Conservation (phyloP, 768 basidiomycete species). For the Omphalotus guepiniiformis region DNA sequence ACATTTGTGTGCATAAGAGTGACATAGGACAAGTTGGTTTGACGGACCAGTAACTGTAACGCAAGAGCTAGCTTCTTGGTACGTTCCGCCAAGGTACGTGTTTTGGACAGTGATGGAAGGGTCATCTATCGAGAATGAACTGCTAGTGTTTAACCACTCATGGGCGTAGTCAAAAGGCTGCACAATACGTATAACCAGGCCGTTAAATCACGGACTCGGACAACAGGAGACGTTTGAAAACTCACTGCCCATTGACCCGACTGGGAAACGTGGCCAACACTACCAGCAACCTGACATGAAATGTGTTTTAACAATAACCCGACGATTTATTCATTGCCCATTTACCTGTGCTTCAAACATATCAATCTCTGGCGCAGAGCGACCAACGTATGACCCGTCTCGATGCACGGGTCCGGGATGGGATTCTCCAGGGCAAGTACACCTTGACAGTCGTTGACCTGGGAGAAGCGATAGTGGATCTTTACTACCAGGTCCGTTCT, state of each 20-base stretch:
- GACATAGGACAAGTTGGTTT: slow-evolving; percentile 15
- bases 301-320: slow-evolving; percentile 6
- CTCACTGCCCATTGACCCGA: slow-evolving; percentile 44
- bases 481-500: slow-evolving; percentile 24
- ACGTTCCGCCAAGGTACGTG: slow-evolving; percentile 40
- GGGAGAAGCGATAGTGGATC: slow-evolving; percentile 41
- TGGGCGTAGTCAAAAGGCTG: slow-evolving; percentile 47
- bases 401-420: slow-evolving; percentile 51
- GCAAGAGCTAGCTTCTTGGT: slow-evolving; percentile 37
- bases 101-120: slow-evolving; percentile 32
- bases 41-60: slow-evolving; percentile 25
- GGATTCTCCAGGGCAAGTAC: slow-evolving; percentile 54
- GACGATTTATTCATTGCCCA: slow-evolving; percentile 6
- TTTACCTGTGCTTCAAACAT: slow-evolving; percentile 51
- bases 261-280: slow-evolving; percentile 41
- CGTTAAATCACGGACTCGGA: no score
- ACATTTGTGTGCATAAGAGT: slow-evolving; percentile 18
- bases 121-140: slow-evolving; percentile 29
- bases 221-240: neutral
- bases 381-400: slow-evolving; percentile 47
- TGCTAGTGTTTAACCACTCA: slow-evolving; percentile 30
- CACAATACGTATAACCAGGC: neutral
- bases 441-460: slow-evolving; percentile 53
- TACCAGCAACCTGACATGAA: slow-evolving; percentile 7
- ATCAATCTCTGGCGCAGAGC: slow-evolving; percentile 59